Percentiles rank a stretch among this genome's conserved stretches.
Conservation (phyloP, 108 stramenopile genomes). For the Skeletonema potamos region DNA sequence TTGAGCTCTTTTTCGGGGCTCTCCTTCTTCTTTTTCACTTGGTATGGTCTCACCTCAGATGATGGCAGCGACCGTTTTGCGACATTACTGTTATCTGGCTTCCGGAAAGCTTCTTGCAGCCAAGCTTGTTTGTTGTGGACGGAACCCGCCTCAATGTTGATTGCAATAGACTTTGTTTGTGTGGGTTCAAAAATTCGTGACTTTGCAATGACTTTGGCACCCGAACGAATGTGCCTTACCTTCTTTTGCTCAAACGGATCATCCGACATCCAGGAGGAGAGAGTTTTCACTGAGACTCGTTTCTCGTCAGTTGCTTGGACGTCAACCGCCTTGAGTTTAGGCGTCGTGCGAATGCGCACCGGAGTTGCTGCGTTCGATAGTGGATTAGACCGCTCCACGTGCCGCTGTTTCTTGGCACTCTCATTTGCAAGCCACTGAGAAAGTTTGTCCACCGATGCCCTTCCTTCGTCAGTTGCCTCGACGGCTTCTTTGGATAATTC, state of each 20-base stretch:
- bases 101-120: slow-evolving; percentile 32
- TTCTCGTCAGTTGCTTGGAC: slow-evolving; percentile 78
- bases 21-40: slow-evolving; percentile 20
- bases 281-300: slow-evolving; percentile 72
- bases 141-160: slow-evolving; percentile 23
- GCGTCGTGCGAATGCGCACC: slow-evolving; percentile 25
- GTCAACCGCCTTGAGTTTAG: slow-evolving; percentile 44
- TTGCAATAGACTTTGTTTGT: slow-evolving; percentile 23
- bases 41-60: slow-evolving; percentile 16
- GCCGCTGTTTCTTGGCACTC: slow-evolving; percentile 26
- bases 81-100: slow-evolving; percentile 12
- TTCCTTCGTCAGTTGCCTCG: slow-evolving; percentile 70
- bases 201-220: slow-evolving; percentile 68
- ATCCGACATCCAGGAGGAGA: slow-evolving; percentile 74
- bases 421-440: slow-evolving; percentile 42
- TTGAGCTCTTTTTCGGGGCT: slow-evolving; percentile 17
- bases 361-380: slow-evolving; percentile 15
- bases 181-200: slow-evolving; percentile 65
- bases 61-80: background rate
- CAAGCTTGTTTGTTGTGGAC: slow-evolving; percentile 34
- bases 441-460: slow-evolving; percentile 74
- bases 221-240: slow-evolving; percentile 57
- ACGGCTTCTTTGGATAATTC: slow-evolving; percentile 50
- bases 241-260: slow-evolving; percentile 74
- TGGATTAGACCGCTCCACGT: background rate